Conservation (phyloP, 225 moss, liverwort and hornwort genomes). For the Polytrichum formosum region DNA sequence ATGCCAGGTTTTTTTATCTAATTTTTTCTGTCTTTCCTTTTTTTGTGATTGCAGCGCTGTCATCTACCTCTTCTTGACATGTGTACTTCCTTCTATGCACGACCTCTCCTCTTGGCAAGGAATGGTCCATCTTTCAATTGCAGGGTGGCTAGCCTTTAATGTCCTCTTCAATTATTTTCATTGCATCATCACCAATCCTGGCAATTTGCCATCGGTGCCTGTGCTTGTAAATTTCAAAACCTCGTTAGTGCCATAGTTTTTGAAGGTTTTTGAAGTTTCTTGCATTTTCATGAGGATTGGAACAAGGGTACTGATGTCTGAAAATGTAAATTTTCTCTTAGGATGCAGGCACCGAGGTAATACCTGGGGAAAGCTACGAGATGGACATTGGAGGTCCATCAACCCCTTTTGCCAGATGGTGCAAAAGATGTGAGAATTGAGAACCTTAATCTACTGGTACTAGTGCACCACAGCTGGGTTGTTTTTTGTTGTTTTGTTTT, state of each 20-base stretch:
- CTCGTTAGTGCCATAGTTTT: conserved; percentile 4
- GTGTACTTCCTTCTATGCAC: conserved; percentile 69
- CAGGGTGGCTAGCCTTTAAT: conserved; percentile 72
- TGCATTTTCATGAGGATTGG: not conserved
- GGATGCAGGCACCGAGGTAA: conserved; percentile 60
- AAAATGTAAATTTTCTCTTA: conserved; percentile 27
- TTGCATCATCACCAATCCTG: conserved; percentile 86
- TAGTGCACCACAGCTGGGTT: too few species aligned
- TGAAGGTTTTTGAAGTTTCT: conserved; percentile 1
- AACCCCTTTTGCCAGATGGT: conserved; percentile 61
- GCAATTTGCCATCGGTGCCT: conserved; percentile 49
- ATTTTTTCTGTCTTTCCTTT: not conserved
- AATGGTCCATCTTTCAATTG: conserved; percentile 59
- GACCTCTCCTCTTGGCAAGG: conserved; percentile 61
- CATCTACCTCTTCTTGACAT: conserved; percentile 62
- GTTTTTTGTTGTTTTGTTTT: too few species aligned
- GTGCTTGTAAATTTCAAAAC: conserved; percentile 36
- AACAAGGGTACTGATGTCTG: conserved; percentile 14
- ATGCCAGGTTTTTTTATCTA: not conserved
- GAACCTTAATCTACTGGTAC: not conserved
- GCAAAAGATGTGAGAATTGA: conserved; percentile 81
- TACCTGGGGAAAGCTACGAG: conserved; percentile 40
- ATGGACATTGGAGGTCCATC: conserved; percentile 29
- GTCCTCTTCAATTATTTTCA: conserved; percentile 84
- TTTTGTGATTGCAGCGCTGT: conserved; percentile 56